Evolutionary conservation across 352 stramenopile genomes (phyloP), one percentile per base, ranked within the genome.

Genomic region (Phytophthora fragariae): DNA sequence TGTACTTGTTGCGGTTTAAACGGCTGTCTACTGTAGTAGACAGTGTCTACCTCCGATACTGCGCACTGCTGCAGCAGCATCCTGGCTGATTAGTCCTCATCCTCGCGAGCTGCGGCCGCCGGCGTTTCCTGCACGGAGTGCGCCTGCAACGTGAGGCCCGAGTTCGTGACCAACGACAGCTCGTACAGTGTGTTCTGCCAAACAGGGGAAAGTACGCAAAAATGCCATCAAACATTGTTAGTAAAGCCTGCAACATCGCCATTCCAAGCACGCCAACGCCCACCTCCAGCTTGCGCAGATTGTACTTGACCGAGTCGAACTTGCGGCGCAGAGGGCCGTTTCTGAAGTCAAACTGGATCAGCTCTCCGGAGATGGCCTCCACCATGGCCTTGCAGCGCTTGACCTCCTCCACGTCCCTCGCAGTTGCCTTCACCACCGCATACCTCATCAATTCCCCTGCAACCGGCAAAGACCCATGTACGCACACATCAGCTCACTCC

Each of bases 231-330:
- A 50, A 10, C n/a, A 19, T n/a, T 2, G 44, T 50, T 21, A 50
- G 44, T n/a, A 3, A 50, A 50, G 41, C 8, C 41, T 50, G n/a
- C 5, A 50, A 6, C 17, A 21, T 50, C 33, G 49, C 57, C 8
- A 60, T 21, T 3, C 29, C 29, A 47, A 49, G 3, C 8, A 54
- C 6, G 10, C 19, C 24, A 17, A 31, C 44, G 12, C 15, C 39
- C 69, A 94, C 89, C 85, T 99, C 95, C 6, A 98, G 82, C 27
- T 96, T 96, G 61, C 96, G 97, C 31, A 98, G 61, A 17, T 95
- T 95, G 85, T 99, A 99, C 79, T 99, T 99, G 67, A 97, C 84
- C 21, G 93, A 89, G 77, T 99, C 97, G 64, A 97, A 99, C 72
- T 98, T 98, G 56, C 94, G 92, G 37, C 97, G 86, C 47, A 99